Base-by-base conservation (phyloP, 2,329 filamentous ascomycete genomes). In the Epichloe brachyelytri region DNA sequence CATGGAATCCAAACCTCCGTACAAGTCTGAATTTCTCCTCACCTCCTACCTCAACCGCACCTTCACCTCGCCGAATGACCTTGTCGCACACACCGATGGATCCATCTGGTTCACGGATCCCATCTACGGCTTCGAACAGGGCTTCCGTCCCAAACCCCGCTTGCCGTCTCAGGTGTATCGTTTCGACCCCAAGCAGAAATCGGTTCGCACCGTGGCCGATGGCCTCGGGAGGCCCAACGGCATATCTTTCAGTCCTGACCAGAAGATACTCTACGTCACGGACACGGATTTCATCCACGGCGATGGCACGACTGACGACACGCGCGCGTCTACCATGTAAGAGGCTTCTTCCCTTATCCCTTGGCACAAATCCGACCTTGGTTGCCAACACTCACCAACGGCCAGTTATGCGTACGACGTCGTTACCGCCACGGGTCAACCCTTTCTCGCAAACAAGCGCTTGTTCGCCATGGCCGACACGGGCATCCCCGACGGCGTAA, bases 71-170 rank as follows among this genome's bases (percentile, higher is more conserved):
- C 62, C 72, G 43, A 75, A 75, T 53, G 74, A 76, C 50, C 70
- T 76, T 3, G 67, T 73, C 5, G 61, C 72, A 14, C 62, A 66
- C 43, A 56, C 54, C 1, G 71, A 73, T 51, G 70, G 70, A 4
- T 63, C 62, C 5, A 65, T 77, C 22, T 76, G 73, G 71, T 76
- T 76, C 56, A 76, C 73, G 0, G 73, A 76, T 56, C 71, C 73
- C 0, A 62, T 65, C 8, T 76, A 77, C 57, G 75, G 73, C 8
- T 68, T 62, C 26, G 68, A 73, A 51, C 72, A 76, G 55, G 66
- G 70, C 10, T 71, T 73, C 55, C 65, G 73, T 10, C 69, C 68
- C 10, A 58, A 60, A 10, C 71, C 73, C 1, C 60, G 62, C 40
- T 51, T 77, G 10, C 73, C 73, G 0, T 68, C 63, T 48, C 70